Percentiles rank a stretch among this genome's conserved stretches.
Evolutionary conservation across 805 yeast species (phyloP).

Genomic region (Cyberlindnera suaveolens): DNA sequence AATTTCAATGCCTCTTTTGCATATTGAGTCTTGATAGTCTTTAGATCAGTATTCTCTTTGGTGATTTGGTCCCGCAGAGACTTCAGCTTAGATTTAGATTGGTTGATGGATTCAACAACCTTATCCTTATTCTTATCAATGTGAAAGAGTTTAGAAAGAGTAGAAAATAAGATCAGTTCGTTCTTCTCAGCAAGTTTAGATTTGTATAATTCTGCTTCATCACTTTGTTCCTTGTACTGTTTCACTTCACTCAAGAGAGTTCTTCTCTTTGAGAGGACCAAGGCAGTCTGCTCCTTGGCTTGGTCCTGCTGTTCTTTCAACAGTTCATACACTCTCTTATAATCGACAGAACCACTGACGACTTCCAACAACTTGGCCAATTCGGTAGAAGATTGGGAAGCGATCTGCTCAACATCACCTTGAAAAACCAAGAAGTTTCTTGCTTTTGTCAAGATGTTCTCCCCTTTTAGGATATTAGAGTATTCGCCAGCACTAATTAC

Average conservation of each 20-base stretch:
- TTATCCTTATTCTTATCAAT: slow-evolving; percentile 34
- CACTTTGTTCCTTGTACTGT: slow-evolving; percentile 70
- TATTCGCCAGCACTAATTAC: slow-evolving; percentile 62
- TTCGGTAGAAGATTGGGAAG: slow-evolving; percentile 76
- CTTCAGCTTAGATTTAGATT: slow-evolving; percentile 23
- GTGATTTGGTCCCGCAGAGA: slow-evolving; percentile 29
- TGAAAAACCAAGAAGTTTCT: slow-evolving; percentile 91
- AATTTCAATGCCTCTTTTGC: slow-evolving; percentile 39
- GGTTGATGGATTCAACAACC: slow-evolving; percentile 20
- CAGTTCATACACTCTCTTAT: slow-evolving; percentile 56
- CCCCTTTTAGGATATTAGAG: slow-evolving; percentile 55
- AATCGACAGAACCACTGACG: slow-evolving; percentile 76
- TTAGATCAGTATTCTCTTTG: slow-evolving; percentile 32
- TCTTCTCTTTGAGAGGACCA: slow-evolving; percentile 62
- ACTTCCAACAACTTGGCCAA: slow-evolving; percentile 71
- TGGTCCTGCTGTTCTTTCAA: slow-evolving; percentile 58
- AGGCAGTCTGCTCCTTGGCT: slow-evolving; percentile 57
- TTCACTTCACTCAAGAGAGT: slow-evolving; percentile 66
- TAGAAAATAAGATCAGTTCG: slow-evolving; percentile 39
- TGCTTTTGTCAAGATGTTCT: slow-evolving; percentile 83
- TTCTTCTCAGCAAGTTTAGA: slow-evolving; percentile 43
- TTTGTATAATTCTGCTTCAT: slow-evolving; percentile 65
- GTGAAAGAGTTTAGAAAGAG: slow-evolving; percentile 63
- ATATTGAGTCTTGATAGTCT: slow-evolving; percentile 34
- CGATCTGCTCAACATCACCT: slow-evolving; percentile 93